Percentiles rank a stretch among this genome's conserved stretches.
These are phyloP conservation scores for Biscogniauxia marginata DNA, from an alignment of 2,329 filamentous ascomycete genomes.

Conservation along the genomic window DNA sequence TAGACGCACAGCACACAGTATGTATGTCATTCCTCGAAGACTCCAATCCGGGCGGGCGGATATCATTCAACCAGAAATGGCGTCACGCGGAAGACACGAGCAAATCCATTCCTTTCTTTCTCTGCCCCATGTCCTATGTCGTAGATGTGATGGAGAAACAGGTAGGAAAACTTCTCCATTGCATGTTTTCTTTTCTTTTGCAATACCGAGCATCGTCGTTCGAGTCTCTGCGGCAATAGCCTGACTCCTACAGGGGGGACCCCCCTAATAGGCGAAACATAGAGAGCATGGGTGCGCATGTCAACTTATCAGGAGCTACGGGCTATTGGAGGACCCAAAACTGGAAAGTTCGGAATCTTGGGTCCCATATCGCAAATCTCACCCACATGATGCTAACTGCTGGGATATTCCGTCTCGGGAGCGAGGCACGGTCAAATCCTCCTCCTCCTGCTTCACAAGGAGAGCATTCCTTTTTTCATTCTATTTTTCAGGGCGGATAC, in stretches of 20 bases:
- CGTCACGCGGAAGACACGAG: not conserved
- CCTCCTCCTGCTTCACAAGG: not conserved
- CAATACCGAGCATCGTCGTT: not conserved
- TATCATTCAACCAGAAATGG: not conserved
- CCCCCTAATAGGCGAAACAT: not conserved
- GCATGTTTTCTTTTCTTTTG: not conserved
- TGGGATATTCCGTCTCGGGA: not conserved
- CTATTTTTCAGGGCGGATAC: not conserved
- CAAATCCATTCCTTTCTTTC: not conserved
- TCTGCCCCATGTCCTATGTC: not conserved
- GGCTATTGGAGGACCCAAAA: not conserved
- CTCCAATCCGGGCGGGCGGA: conserved; percentile 8
- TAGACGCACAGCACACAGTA: conserved; percentile 2
- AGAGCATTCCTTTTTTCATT: not conserved
- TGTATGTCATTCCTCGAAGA: conserved; percentile 1
- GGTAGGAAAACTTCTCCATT: not conserved
- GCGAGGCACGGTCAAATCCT: not conserved
- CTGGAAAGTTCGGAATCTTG: not conserved
- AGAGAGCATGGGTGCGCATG: not conserved
- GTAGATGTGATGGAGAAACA: not conserved
- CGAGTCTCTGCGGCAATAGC: not conserved
- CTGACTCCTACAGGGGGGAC: not conserved
- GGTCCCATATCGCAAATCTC: not conserved
- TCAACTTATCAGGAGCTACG: not conserved
- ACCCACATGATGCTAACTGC: not conserved